Percentiles rank a stretch among this genome's conserved stretches.
phyloP scores from a whole-genome alignment of 2,329 filamentous ascomycete genomes.

The Canariomyces notabilis region DNA sequence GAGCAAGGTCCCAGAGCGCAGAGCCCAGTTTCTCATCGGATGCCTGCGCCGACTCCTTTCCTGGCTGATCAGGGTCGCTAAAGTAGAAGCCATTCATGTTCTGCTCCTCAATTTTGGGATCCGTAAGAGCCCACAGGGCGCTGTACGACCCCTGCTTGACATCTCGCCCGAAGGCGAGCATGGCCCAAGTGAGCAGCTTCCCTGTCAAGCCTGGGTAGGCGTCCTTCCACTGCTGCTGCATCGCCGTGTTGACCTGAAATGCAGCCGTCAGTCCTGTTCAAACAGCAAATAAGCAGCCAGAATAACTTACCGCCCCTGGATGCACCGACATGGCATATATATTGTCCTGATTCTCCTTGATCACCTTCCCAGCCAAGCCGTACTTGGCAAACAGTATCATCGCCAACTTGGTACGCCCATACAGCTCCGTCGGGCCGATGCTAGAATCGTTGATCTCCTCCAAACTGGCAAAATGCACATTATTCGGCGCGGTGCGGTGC shows the following conservation, averaged over 20 bases:
- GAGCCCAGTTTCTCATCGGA: constrained; percentile 34
- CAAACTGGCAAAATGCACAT: constrained; percentile 34
- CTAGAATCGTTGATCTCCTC: constrained; percentile 39
- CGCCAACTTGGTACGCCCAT: constrained; percentile 39
- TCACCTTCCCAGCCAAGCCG: constrained; percentile 36
- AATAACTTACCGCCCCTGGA: constrained; percentile 33
- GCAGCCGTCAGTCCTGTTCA: background rate
- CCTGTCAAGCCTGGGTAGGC: constrained; percentile 39
- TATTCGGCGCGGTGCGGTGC: constrained; percentile 35
- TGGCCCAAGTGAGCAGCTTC: constrained; percentile 33
- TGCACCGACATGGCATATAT: constrained; percentile 40
- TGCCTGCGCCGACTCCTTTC: constrained; percentile 36
- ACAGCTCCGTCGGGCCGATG: constrained; percentile 33
- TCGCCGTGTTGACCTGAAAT: constrained; percentile 38
- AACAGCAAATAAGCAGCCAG: background rate
- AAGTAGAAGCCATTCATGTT: constrained; percentile 41
- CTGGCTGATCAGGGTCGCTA: constrained; percentile 33
- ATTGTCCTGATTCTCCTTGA: constrained; percentile 37
- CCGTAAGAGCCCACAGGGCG: constrained; percentile 38
- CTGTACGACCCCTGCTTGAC: constrained; percentile 41
- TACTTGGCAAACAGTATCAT: constrained; percentile 40
- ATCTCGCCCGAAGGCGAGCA: constrained; percentile 32
- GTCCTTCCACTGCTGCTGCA: constrained; percentile 43
- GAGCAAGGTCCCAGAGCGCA: constrained; percentile 37
- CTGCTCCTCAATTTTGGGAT: constrained; percentile 37